These are phyloP conservation scores for Pythium rishiriense DNA, from an alignment of 352 stramenopile genomes.

Conservation along the genomic window DNA sequence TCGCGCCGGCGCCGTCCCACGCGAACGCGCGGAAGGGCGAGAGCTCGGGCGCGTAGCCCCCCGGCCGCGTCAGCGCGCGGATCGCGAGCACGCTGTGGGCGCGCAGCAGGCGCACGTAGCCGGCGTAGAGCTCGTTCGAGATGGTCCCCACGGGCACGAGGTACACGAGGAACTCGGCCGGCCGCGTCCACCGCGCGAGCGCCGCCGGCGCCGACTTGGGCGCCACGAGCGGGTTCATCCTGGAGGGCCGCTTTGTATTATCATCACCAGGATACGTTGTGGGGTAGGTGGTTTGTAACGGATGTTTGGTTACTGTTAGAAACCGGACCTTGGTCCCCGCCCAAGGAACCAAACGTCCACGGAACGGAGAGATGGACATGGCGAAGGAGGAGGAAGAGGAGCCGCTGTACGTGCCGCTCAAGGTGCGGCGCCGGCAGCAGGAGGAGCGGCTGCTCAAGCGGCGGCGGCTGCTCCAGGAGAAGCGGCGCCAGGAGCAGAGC, in stretches of 20 bases:
- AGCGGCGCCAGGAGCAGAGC: conserved; percentile 42
- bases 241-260: too few species aligned
- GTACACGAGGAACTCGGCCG: conserved; percentile 80
- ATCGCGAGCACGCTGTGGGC: conserved; percentile 56
- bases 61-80: conserved; percentile 65
- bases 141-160: conserved; percentile 75
- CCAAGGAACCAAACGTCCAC: background rate
- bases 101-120: conserved; percentile 64
- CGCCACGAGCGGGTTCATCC: conserved; percentile 37
- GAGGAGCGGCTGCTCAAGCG: conserved; percentile 62
- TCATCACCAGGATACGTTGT: too few species aligned
- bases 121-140: conserved; percentile 52
- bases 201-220: conserved; percentile 29
- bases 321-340: background rate
- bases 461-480: conserved; percentile 51
- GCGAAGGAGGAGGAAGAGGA: conserved; percentile 26
- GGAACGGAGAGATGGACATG: background rate
- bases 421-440: conserved; percentile 69
- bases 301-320: background rate
- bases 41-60: conserved; percentile 76
- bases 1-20: conserved; percentile 52
- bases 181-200: conserved; percentile 56
- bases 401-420: conserved; percentile 78
- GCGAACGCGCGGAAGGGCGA: conserved; percentile 78
- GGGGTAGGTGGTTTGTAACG: background rate